A percentile compares a stretch with the other conserved stretches of the same genome.
phyloP scores from a whole-genome alignment of 768 basidiomycete genomes.

The Lactarius akahatsu region DNA sequence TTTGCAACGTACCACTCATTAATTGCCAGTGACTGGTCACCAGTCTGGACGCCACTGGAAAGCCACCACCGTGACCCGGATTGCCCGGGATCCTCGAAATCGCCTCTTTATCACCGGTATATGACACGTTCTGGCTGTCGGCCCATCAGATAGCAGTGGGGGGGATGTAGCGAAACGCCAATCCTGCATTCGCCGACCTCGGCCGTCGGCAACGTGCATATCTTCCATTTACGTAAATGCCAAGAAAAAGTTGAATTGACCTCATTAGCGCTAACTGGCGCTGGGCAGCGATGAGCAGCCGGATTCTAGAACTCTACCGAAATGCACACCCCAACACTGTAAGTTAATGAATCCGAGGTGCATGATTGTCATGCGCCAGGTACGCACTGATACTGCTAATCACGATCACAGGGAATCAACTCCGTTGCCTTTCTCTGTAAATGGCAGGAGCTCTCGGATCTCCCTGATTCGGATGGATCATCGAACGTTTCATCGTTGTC shows the following conservation, averaged over 20 bases:
- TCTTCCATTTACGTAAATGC: slow-evolving; percentile 50
- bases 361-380: slow-evolving; percentile 6
- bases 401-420: slow-evolving; percentile 40
- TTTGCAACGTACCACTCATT: background rate
- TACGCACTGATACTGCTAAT: slow-evolving; percentile 29
- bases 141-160: slow-evolving; percentile 6
- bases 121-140: background rate
- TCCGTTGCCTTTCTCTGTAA: slow-evolving; percentile 49
- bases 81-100: slow-evolving; percentile 9
- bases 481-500: background rate
- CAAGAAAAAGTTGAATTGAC: slow-evolving; percentile 48
- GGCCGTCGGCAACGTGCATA: slow-evolving; percentile 38
- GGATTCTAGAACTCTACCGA: slow-evolving; percentile 13
- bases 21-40: slow-evolving; percentile 12
- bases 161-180: background rate
- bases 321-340: background rate
- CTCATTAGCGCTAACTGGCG: slow-evolving; percentile 36
- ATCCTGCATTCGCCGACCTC: slow-evolving; percentile 1
- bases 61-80: background rate
- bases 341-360: background rate
- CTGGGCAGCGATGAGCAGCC: background rate
- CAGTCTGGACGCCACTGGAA: slow-evolving; percentile 11
- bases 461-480: background rate
- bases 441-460: slow-evolving; percentile 57
- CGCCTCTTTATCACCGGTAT: slow-evolving; percentile 15